Base-by-base conservation (phyloP, 2,329 filamentous ascomycete genomes). In the Aciculosporium take region DNA sequence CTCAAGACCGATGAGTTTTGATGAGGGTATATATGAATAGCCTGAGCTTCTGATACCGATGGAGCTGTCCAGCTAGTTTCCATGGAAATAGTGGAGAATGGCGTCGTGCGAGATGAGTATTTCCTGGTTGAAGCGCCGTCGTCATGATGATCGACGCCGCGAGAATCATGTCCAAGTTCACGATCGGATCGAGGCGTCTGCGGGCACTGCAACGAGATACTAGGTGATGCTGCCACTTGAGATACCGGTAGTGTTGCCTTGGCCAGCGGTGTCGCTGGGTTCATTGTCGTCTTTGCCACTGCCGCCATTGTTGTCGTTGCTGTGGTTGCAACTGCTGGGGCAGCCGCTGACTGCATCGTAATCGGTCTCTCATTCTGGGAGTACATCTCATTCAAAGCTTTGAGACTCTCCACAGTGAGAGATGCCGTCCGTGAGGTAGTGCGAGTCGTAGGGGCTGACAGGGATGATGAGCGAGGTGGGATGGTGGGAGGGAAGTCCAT, bases 1-100 rank as follows among this genome's bases (percentile, higher is more conserved):
- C 80, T 67, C 32, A 79, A 55, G 9, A 81, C 60, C 4, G 76
- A 81, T 37, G 69, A 76, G 49, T 79, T 80, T 50, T 80, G 74
- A 47, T 81, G 76, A 17, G 72, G 68, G 48, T 71, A 78, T 50
- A 81, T 74, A 45, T 67, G 75, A 42, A 81, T 67, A 30, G 72
- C 74, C 53, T 72, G 60, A 27, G 76, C 76, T 58, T 81, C 75
- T 1, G 75, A 76, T 31, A 81, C 69, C 48, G 78, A 76, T 3
- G 67, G 65, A 3, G 72, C 76, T n/a, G 76, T 78, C 27, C 66
- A 70, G 29, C 64, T 71, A n/a, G 74, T 76, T 41, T 79, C 76
- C 37, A 79, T 66, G 0, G 76, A 81, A 1, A 65, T 63, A 43
- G 74, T 61, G 2, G 76, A 81, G 49, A 80, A 79, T 4, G 76